Conservation (phyloP, 257 asterid species). For the Capsicum pubescens region DNA sequence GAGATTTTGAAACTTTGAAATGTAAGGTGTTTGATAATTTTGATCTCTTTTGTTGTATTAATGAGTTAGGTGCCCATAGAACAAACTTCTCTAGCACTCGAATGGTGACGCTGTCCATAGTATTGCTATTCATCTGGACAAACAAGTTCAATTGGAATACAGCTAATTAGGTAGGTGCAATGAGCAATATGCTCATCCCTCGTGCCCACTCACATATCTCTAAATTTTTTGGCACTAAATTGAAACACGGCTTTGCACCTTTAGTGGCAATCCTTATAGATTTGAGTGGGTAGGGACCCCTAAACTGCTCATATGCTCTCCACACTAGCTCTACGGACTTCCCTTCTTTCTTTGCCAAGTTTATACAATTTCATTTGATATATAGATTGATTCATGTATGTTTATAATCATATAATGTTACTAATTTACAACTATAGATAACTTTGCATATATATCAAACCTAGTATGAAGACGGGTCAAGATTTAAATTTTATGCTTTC, state of each 20-base stretch:
- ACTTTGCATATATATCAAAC: too few species aligned
- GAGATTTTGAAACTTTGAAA: too few species aligned
- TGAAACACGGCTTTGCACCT: conserved; percentile 18
- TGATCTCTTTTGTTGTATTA: too few species aligned
- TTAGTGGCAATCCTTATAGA: not conserved
- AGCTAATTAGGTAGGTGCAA: not conserved
- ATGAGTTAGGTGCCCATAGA: not conserved
- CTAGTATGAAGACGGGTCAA: too few species aligned
- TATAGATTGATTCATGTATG: too few species aligned
- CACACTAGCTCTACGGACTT: not conserved
- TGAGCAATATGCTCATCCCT: too few species aligned
- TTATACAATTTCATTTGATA: not conserved
- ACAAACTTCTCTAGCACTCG: not conserved
- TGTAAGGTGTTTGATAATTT: too few species aligned
- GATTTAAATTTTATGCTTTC: too few species aligned
- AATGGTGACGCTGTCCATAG: too few species aligned
- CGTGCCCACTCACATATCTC: not conserved
- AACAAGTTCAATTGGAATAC: conserved; percentile 16
- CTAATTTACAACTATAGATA: too few species aligned
- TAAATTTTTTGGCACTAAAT: not conserved
- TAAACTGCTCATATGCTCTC: not conserved
- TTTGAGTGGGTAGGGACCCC: conserved; percentile 16
- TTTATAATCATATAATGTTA: too few species aligned
- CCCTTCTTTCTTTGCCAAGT: not conserved
- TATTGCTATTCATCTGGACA: not conserved